phyloP scores from a whole-genome alignment of 495 filamentous ascomycete genomes.

The Penicillium macrosclerotiorum region DNA sequence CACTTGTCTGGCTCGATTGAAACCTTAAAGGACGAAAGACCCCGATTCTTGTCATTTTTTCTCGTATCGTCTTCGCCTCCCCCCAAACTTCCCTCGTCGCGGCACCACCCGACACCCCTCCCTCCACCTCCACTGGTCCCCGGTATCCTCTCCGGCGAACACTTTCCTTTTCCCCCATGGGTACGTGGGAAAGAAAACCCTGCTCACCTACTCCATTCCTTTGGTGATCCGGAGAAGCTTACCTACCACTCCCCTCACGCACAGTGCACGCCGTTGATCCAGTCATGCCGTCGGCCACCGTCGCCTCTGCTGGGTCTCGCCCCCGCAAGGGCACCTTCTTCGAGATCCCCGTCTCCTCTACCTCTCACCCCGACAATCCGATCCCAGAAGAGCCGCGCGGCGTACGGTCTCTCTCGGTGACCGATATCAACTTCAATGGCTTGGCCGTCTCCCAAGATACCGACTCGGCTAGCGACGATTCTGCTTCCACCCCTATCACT shows the following conservation, averaged over 20 bases:
- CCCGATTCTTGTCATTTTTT: too few species aligned
- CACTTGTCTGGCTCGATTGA: too few species aligned
- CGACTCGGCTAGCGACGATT: conserved; percentile 36
- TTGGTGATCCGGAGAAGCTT: neutral
- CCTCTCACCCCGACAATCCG: conserved; percentile 56
- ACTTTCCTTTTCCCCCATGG: conserved; percentile 10
- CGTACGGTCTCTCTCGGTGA: conserved; percentile 39
- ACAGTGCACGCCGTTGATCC: conserved; percentile 38
- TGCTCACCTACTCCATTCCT: neutral
- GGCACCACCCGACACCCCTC: conserved; percentile 3
- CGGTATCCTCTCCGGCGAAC: too few species aligned
- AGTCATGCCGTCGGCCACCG: conserved; percentile 28
- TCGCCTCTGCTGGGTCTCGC: conserved; percentile 24
- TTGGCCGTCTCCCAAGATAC: conserved; percentile 39
- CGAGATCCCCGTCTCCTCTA: conserved; percentile 43
- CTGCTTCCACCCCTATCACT: conserved; percentile 50
- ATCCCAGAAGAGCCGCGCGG: conserved; percentile 54
- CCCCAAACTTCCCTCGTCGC: too few species aligned
- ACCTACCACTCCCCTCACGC: neutral
- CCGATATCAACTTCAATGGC: conserved; percentile 43
- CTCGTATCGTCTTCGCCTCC: too few species aligned
- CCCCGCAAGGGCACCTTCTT: conserved; percentile 28
- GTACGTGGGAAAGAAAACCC: conserved; percentile 7
- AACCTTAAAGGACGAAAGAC: too few species aligned
- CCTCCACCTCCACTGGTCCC: neutral